Percentiles rank a stretch among this genome's conserved stretches.
phyloP scores from a whole-genome alignment of 1,284 basidiomycete species.

The Marasmius oreades region DNA sequence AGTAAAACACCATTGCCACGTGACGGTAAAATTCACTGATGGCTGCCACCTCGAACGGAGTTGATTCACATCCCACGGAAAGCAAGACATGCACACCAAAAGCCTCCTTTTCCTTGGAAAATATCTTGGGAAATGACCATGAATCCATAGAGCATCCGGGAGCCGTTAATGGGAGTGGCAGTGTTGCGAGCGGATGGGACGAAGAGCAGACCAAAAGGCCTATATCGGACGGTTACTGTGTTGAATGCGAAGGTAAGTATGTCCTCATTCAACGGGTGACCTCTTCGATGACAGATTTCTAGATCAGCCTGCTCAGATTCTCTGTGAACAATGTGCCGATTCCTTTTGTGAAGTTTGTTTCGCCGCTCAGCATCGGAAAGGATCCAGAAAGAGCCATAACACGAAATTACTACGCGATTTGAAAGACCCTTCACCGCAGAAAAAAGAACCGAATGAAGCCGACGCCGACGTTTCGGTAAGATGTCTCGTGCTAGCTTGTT shows the following conservation, averaged over 20 bases:
- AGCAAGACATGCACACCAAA: background rate
- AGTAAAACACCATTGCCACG: too few relatives aligned
- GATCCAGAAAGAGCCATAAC: constrained; percentile 62
- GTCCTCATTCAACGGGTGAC: background rate
- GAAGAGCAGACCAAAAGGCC: constrained; percentile 51
- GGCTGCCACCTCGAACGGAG: background rate
- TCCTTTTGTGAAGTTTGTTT: constrained; percentile 81
- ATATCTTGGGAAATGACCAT: constrained; percentile 60
- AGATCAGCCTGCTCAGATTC: constrained; percentile 79
- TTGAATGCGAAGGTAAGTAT: constrained; percentile 76
- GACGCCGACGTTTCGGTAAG: constrained; percentile 4
- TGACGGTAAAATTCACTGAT: too few relatives aligned
- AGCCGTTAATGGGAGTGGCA: constrained; percentile 25
- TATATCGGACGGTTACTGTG: constrained; percentile 62
- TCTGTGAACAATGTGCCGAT: constrained; percentile 68
- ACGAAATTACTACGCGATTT: constrained; percentile 41
- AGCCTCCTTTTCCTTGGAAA: constrained; percentile 53
- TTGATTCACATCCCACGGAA: too few relatives aligned
- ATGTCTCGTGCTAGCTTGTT: too few relatives aligned
- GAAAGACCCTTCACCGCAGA: constrained; percentile 23
- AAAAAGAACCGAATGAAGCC: constrained; percentile 14
- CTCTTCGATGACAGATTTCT: background rate
- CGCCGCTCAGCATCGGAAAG: constrained; percentile 76
- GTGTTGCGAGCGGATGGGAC: constrained; percentile 54
- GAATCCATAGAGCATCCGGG: constrained; percentile 55